phyloP scores from a whole-genome alignment of 495 filamentous ascomycete genomes.

The Darksidea phi region DNA sequence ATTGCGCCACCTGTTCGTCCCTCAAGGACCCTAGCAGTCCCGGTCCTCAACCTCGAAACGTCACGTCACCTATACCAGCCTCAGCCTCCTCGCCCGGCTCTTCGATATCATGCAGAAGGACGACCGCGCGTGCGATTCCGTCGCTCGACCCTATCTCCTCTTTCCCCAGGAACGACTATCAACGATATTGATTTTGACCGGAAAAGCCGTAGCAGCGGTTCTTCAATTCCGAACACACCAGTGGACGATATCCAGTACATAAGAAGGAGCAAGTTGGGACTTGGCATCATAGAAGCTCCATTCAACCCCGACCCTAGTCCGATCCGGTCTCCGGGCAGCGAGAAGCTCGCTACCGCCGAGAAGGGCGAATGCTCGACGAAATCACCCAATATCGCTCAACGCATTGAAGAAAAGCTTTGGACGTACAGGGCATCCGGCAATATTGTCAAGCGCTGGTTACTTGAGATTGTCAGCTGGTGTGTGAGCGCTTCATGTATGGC shows the following conservation, averaged over 20 bases:
- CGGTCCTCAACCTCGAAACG: conserved; percentile 7
- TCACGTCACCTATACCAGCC: neutral
- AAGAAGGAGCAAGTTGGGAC: neutral
- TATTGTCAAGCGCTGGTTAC: conserved; percentile 21
- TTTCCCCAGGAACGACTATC: neutral
- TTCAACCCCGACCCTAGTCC: conserved; percentile 11
- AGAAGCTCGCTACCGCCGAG: neutral
- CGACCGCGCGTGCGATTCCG: conserved; percentile 6
- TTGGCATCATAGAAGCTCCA: conserved; percentile 3
- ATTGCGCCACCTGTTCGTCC: neutral
- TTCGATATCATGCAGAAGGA: conserved; percentile 1
- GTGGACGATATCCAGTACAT: no score
- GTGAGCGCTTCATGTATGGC: conserved; percentile 26
- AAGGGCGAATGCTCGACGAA: neutral
- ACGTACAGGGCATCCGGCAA: conserved; percentile 15
- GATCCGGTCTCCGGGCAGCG: neutral
- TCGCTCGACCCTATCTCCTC: neutral
- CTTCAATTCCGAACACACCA: no score
- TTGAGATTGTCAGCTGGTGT: conserved; percentile 26
- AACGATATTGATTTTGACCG: neutral
- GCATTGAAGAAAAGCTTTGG: conserved; percentile 23
- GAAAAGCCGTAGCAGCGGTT: neutral
- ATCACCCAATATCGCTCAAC: conserved; percentile 16
- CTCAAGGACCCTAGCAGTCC: neutral
- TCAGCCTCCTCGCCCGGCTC: neutral